phyloP scores from a whole-genome alignment of 2,329 filamentous ascomycete species.

The Thermoascus crustaceus region DNA sequence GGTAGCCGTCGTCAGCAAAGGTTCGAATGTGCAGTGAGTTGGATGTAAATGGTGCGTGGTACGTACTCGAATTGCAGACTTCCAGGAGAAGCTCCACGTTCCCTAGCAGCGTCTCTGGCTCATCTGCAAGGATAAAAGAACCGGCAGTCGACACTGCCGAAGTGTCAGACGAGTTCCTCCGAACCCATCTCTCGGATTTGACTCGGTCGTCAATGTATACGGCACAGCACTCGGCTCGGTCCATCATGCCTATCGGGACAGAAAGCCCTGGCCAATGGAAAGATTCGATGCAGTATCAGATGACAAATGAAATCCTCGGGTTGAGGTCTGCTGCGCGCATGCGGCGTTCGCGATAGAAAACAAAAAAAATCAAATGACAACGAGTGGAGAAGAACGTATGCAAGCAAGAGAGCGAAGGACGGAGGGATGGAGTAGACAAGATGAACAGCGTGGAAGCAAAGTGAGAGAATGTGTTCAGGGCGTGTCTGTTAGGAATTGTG shows the following conservation, averaged over 20 bases:
- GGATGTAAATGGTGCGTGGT: slow-evolving; percentile 1
- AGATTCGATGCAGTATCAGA: no score
- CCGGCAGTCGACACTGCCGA: slow-evolving; percentile 18
- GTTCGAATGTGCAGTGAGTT: no score
- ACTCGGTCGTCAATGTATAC: slow-evolving; percentile 42
- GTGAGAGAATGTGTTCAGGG: background rate
- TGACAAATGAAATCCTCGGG: no score
- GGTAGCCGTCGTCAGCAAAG: slow-evolving; percentile 14
- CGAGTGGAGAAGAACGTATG: background rate
- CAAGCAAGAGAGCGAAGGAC: slow-evolving; percentile 1
- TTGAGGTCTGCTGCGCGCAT: no score
- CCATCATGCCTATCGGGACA: slow-evolving; percentile 22
- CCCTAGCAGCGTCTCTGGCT: slow-evolving; percentile 36
- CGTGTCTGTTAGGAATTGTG: no score
- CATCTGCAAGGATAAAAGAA: slow-evolving; percentile 26
- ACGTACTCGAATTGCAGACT: slow-evolving; percentile 47
- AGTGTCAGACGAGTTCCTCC: slow-evolving; percentile 21
- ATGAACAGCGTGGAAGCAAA: slow-evolving; percentile 2
- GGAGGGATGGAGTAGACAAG: slow-evolving; percentile 3
- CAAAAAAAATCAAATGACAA: no score
- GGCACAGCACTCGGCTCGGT: slow-evolving; percentile 35
- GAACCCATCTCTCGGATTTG: slow-evolving; percentile 37
- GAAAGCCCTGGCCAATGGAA: background rate
- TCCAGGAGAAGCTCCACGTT: slow-evolving; percentile 44
- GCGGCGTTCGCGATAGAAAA: no score